phyloP scores from a whole-genome alignment of 2,329 filamentous ascomycete species.

The Sclerotiophoma versabilis region DNA sequence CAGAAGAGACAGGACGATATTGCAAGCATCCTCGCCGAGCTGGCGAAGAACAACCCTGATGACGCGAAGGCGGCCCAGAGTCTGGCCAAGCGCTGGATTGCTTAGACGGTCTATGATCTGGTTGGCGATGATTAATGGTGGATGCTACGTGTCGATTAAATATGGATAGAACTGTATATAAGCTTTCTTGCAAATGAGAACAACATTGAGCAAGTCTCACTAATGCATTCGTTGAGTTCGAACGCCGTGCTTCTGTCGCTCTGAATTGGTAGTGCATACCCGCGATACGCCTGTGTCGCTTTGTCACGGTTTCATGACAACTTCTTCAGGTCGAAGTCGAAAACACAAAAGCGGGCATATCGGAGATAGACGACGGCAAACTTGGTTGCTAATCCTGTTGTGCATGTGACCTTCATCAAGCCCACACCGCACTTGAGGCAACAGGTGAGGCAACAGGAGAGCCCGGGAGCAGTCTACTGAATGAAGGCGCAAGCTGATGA shows the following conservation, averaged over 20 bases:
- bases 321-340: no score
- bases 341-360: constrained; percentile 5
- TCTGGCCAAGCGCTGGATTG: constrained; percentile 24
- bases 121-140: background rate
- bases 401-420: constrained; percentile 16
- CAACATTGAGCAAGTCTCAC: constrained; percentile 14
- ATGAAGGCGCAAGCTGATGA: background rate
- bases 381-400: constrained; percentile 7
- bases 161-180: constrained; percentile 8
- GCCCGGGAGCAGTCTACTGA: background rate
- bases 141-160: background rate
- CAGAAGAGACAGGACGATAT: constrained; percentile 29
- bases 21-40: constrained; percentile 26
- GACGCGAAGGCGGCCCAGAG: constrained; percentile 25
- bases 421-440: constrained; percentile 13
- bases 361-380: constrained; percentile 1
- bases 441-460: no score
- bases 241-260: no score
- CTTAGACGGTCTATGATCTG: background rate
- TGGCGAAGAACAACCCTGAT: constrained; percentile 27
- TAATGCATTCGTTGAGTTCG: constrained; percentile 10
- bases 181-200: constrained; percentile 6
- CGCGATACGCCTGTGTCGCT: no score
- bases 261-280: no score
- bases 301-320: no score